A percentile compares a stretch with the other conserved stretches of the same genome.
phyloP scores from a whole-genome alignment of 2,329 filamentous ascomycete species.

The Cercospora janseana region DNA sequence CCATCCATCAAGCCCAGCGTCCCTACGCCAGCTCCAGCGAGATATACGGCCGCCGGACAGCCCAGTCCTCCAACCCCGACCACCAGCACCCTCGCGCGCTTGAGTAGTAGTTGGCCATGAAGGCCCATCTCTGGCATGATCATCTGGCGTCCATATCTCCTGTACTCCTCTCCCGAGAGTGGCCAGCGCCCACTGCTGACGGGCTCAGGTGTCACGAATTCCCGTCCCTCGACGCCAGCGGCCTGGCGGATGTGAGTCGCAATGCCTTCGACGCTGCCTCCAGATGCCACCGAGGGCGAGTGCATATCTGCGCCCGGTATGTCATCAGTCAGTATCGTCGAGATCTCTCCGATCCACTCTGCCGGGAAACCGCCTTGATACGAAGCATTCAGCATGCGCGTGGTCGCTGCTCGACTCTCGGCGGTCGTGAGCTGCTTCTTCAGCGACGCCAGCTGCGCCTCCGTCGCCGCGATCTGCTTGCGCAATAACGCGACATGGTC shows the following conservation, averaged over 20 bases:
- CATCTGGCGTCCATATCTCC: slow-evolving; percentile 84
- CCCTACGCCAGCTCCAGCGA: slow-evolving; percentile 84
- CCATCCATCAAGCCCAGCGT: slow-evolving; percentile 82
- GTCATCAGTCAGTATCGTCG: slow-evolving; percentile 37
- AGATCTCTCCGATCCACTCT: slow-evolving; percentile 45
- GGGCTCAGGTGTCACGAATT: slow-evolving; percentile 21
- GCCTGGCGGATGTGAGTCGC: slow-evolving; percentile 27
- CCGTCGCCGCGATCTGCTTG: slow-evolving; percentile 45
- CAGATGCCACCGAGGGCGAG: slow-evolving; percentile 16
- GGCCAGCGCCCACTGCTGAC: slow-evolving; percentile 57
- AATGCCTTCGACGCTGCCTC: slow-evolving; percentile 20
- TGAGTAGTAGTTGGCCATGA: slow-evolving; percentile 72
- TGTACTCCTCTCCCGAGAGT: slow-evolving; percentile 70
- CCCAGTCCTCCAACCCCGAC: slow-evolving; percentile 87
- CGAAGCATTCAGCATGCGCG: slow-evolving; percentile 31
- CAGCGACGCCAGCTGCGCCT: slow-evolving; percentile 43
- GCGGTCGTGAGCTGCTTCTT: slow-evolving; percentile 45
- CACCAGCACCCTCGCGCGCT: slow-evolving; percentile 68
- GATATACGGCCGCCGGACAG: slow-evolving; percentile 88
- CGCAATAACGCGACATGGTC: slow-evolving; percentile 41
- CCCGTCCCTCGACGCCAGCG: slow-evolving; percentile 17
- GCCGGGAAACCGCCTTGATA: slow-evolving; percentile 43
- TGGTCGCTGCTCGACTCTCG: slow-evolving; percentile 36
- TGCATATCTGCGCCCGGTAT: slow-evolving; percentile 17
- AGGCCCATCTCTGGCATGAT: slow-evolving; percentile 81